Evolutionary conservation across 2,329 filamentous ascomycete species (phyloP).

Genomic region (Alternaria sp.): DNA sequence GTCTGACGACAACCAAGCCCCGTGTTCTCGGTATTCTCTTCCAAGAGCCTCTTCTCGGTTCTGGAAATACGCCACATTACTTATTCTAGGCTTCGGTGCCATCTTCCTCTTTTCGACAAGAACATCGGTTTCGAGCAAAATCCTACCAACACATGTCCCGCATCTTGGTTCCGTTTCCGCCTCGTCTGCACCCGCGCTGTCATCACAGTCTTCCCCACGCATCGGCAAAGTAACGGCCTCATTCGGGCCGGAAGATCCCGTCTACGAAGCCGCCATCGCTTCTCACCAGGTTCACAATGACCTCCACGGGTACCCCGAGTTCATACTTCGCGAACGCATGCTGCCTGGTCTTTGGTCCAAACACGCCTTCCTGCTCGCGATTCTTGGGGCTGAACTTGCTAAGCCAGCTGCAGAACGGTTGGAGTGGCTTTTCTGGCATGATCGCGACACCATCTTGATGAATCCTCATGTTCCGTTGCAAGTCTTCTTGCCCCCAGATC

Average conservation of each 20-base stretch:
- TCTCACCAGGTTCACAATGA: conserved; percentile 5
- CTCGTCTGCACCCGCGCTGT: neutral
- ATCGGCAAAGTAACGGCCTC: conserved; percentile 10
- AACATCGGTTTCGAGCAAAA: neutral
- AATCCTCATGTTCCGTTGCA: conserved; percentile 6
- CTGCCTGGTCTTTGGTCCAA: conserved; percentile 9
- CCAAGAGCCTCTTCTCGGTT: neutral
- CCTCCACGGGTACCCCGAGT: conserved; percentile 2
- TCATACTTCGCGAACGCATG: conserved; percentile 6
- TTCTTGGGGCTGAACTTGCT: conserved; percentile 4
- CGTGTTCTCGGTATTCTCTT: neutral
- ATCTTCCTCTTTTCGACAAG: neutral
- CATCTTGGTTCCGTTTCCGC: neutral
- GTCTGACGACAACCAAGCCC: neutral
- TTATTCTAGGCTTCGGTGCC: neutral
- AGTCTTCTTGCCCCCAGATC: neutral
- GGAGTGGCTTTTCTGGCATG: conserved; percentile 9
- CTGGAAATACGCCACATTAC: neutral
- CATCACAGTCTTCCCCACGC: neutral
- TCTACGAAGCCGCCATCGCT: conserved; percentile 2
- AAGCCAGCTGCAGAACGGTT: neutral
- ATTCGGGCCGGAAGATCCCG: conserved; percentile 1
- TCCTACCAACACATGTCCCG: neutral
- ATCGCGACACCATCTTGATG: conserved; percentile 6
- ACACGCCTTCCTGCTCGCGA: conserved; percentile 4